Evolutionary conservation across 176 grass and related monocot genomes (phyloP).

Genomic region (Metroxylon sagu): DNA sequence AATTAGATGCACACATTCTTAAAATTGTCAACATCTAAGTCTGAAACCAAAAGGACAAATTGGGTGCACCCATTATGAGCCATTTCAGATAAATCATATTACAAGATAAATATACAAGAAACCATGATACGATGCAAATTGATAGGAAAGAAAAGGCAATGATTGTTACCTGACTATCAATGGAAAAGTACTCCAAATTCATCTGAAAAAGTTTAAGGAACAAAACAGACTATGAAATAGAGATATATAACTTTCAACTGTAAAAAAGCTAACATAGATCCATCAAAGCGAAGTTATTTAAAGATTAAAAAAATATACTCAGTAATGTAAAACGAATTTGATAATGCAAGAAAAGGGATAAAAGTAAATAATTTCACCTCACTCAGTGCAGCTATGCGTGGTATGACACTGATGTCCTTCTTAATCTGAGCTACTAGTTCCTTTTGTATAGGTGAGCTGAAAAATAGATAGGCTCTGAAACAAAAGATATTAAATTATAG

Average conservation of each 20-base stretch:
- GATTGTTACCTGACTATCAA: slow-evolving; percentile 70
- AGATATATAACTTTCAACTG: slow-evolving; percentile 11
- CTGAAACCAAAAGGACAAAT: slow-evolving; percentile 1
- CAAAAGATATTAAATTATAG: slow-evolving; percentile 5
- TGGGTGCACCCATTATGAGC: too few species aligned
- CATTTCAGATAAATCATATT: too few species aligned
- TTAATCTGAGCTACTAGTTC: slow-evolving; percentile 62
- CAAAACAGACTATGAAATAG: slow-evolving; percentile 4
- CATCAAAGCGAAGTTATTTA: too few species aligned
- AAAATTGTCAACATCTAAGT: slow-evolving; percentile 2
- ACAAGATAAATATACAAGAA: too few species aligned
- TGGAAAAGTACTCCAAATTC: slow-evolving; percentile 81
- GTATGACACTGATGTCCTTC: slow-evolving; percentile 49
- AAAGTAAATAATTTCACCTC: slow-evolving; percentile 43
- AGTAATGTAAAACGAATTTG: not conserved
- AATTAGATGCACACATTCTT: slow-evolving; percentile 4
- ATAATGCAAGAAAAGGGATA: slow-evolving; percentile 15
- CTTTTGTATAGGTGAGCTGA: slow-evolving; percentile 54
- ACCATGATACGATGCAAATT: not conserved
- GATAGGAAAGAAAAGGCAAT: slow-evolving; percentile 4
- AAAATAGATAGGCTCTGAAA: slow-evolving; percentile 71
- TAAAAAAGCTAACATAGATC: too few species aligned
- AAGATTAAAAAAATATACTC: not conserved
- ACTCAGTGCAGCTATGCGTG: slow-evolving; percentile 58
- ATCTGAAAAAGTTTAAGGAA: slow-evolving; percentile 45